Base-by-base conservation (phyloP, 495 filamentous ascomycete genomes). In the Amorphotheca resinae region DNA sequence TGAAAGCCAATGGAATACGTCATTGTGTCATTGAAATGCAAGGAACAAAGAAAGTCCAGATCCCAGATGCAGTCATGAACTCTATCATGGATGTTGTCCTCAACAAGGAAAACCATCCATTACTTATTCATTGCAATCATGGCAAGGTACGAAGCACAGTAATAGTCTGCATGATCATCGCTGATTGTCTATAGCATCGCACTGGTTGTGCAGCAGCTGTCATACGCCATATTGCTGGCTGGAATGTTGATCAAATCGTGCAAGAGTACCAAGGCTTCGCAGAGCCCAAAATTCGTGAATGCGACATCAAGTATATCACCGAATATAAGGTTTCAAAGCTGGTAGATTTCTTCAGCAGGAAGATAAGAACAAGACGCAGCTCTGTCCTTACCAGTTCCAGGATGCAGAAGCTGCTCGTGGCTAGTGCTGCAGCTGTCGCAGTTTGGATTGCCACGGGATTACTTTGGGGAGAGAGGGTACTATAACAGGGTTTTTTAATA, bases 91-190 rank as follows among this genome's bases (percentile, higher is more conserved):
- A 69, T 2, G 58, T 87, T 35, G 65, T 87, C 20, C 62, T 84
- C 26, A 68, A 87, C 53, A 62, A 66, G 5, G 55, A 64, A 9
- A 84, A 86, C 42, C 75, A 87, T 45, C 86, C 86, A 0, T 52
- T 93, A 1, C 64, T 91, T 28, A 74, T 93, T 23, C 86, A 93
- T 52, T 93, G 86, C 63, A 93, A 93, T 52, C 85, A 91, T 51
- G 86, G 86, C 46, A 87, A 81, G 65, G 80, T 82, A 64, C 25
- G 5, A 28, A 5, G 11, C 25, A 28, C 25, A 28, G 11, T 28
- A 5, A 11, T 28, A 11, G 5, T 28, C 25, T 11, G 5, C 12
- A 9, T n/a, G 16, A 11, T 48, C 21, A 22, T 12, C n/a, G 26
- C 54, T 62, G 25, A 60, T 46, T 22, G 37, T 20, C 25, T 15